Percentiles rank a stretch among this genome's conserved stretches.
These are phyloP conservation scores for Kwoniella dendrophila DNA, from an alignment of 768 basidiomycete genomes.

Conservation along the genomic window DNA sequence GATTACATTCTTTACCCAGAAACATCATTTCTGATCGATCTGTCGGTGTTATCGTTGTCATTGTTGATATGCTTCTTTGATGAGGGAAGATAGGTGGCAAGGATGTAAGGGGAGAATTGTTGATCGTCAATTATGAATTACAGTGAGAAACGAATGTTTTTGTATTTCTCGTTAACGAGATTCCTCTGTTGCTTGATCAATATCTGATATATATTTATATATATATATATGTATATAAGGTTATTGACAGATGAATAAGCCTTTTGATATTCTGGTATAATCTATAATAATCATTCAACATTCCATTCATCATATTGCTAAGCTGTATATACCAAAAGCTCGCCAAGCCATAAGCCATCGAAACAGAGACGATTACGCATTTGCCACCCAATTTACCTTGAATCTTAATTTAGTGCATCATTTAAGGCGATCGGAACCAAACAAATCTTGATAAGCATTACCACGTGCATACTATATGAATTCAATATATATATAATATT, in stretches of 20 bases:
- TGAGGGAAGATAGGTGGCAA: not conserved
- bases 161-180: not conserved
- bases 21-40: constrained; percentile 50
- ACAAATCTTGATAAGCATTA: not conserved
- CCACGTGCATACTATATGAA: too few species aligned
- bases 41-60: constrained; percentile 17
- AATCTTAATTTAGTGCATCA: constrained; percentile 1
- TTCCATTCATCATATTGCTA: not conserved
- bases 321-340: not conserved
- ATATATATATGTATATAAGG: not conserved
- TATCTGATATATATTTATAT: not conserved
- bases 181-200: too few species aligned
- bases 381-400: constrained; percentile 19
- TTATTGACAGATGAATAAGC: constrained; percentile 8
- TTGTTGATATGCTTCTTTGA: constrained; percentile 3
- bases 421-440: constrained; percentile 13
- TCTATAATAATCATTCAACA: constrained; percentile 4
- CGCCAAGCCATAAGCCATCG: constrained; percentile 9
- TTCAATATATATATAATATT: not conserved
- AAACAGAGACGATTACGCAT: constrained; percentile 3
- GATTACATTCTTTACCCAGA: constrained; percentile 52
- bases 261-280: constrained; percentile 8
- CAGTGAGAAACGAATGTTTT: too few species aligned
- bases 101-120: too few species aligned
- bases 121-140: too few species aligned